Evolutionary conservation across 495 filamentous ascomycete species (phyloP), one percentile per base, ranked within the genome.

Genomic region (Aspergillus ellipticus): DNA sequence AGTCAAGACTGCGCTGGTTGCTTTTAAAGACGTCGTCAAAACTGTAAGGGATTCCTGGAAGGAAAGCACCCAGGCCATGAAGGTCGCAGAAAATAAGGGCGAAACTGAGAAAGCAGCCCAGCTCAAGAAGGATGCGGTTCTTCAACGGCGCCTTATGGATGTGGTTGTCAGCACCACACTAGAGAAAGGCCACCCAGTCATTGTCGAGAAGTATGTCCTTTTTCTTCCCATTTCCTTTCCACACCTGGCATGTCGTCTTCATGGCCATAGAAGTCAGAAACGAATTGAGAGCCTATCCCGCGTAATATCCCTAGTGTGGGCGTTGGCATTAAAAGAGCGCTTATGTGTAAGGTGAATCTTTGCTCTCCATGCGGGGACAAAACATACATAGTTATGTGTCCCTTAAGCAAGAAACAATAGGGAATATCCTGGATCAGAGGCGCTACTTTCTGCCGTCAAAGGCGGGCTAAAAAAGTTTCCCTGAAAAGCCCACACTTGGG

Each of bases 41-140:
- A 73, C 69, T n/a, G 74, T 89, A 37, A 76, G 82, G 41, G 83
- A 86, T 65, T 71, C 77, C 20, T 83, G 85, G 81, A 85, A 83
- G 62, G 71, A 75, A n/a, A 81, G 83, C 57, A 74, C 70, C 19
- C 79, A 79, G 50, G 77, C 77, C 4, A 71, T 87, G 57, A 84
- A 82, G 61, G 62, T 76, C 48, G 84, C 84, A 2, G 77, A 84
- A 54, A 80, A 79, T 57, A 61, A 80, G 72, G 63, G 75, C 63
- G 66, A 78, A 58, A 62, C 66, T 43, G 64, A 70, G 8, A 73
- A 77, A 57, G 68, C 70, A 28, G 53, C 65, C 16, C 63, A 69
- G 42, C 60, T 79, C 42, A 74, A 66, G 55, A 63, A 73, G 49
- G 67, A 82, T 4, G 83, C 84, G 28, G 71, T 77, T n/a, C 67